Conservation (phyloP, 164 flowering plant species). For the Chimonanthus praecox region DNA sequence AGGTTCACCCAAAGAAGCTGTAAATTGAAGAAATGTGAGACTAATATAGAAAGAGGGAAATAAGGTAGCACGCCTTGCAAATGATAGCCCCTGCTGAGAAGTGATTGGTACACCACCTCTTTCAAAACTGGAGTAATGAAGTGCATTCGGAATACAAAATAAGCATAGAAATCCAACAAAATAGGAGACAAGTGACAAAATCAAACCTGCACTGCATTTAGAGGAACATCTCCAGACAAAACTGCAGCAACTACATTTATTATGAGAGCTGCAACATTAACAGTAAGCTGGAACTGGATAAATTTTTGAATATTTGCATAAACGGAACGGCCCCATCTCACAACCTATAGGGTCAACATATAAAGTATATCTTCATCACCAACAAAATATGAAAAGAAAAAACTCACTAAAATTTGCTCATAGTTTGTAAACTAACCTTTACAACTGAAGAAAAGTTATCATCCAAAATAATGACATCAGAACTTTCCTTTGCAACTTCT, state of each 20-base stretch:
- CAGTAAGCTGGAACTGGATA: conserved; percentile 95
- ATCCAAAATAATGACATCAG: conserved; percentile 92
- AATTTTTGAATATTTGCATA: conserved; percentile 97
- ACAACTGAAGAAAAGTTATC: conserved; percentile 94
- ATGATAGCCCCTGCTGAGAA: neutral
- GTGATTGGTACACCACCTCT: neutral
- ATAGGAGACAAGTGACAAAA: neutral
- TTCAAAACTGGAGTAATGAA: neutral
- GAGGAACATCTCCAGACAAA: conserved; percentile 80
- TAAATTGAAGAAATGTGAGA: neutral
- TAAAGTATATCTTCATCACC: neutral
- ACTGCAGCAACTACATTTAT: conserved; percentile 90
- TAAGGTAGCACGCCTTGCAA: neutral
- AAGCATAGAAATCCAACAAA: neutral
- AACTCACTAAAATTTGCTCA: neutral
- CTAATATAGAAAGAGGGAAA: neutral
- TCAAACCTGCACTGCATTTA: conserved; percentile 88
- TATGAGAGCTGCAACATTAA: conserved; percentile 87
- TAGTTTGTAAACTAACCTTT: conserved; percentile 43
- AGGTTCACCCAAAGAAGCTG: conserved; percentile 27
- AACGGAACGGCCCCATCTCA: conserved; percentile 96
- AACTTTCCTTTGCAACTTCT: conserved; percentile 98
- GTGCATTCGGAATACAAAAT: neutral
- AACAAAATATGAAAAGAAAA: neutral
- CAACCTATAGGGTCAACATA: conserved; percentile 52